Percentiles rank a stretch among this genome's conserved stretches.
Evolutionary conservation across 148 eudicot genomes (phyloP).

Genomic region (Oxyria digyna): DNA sequence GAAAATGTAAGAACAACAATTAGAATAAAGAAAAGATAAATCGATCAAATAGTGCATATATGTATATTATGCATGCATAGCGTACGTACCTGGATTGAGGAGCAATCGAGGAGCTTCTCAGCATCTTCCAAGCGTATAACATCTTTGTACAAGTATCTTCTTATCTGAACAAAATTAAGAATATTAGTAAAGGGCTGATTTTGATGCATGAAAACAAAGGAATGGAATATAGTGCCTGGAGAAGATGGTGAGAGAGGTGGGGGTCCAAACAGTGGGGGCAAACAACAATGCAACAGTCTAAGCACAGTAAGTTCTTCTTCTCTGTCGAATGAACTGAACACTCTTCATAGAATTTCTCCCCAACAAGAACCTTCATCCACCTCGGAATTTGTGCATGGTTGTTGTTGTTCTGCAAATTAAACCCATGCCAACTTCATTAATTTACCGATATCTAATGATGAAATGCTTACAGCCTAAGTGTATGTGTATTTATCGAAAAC

Average conservation of each 20-base stretch:
- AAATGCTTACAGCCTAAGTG: no score
- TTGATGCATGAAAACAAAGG: not conserved
- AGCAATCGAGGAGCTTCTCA: conserved; percentile 37
- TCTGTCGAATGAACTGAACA: no score
- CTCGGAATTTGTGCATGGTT: no score
- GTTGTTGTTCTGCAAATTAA: no score
- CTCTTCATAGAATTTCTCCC: no score
- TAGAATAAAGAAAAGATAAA: not conserved
- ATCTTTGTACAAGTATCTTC: conserved; percentile 42
- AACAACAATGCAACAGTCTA: conserved; percentile 35
- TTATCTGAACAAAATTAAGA: conserved; percentile 23
- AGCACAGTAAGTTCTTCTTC: conserved; percentile 34
- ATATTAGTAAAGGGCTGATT: not conserved
- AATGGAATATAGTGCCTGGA: conserved; percentile 21
- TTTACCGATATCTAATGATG: no score
- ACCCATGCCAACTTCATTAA: no score
- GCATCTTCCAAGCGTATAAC: conserved; percentile 43
- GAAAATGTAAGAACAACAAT: not conserved
- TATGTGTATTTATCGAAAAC: no score
- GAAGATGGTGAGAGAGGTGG: conserved; percentile 37
- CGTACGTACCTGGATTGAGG: conserved; percentile 27
- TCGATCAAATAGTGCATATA: no score
- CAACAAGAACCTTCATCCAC: no score
- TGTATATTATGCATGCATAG: not conserved
- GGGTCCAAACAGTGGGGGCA: conserved; percentile 27